Base-by-base conservation (phyloP, 495 filamentous ascomycete species). In the Oleoguttula mirabilis region DNA sequence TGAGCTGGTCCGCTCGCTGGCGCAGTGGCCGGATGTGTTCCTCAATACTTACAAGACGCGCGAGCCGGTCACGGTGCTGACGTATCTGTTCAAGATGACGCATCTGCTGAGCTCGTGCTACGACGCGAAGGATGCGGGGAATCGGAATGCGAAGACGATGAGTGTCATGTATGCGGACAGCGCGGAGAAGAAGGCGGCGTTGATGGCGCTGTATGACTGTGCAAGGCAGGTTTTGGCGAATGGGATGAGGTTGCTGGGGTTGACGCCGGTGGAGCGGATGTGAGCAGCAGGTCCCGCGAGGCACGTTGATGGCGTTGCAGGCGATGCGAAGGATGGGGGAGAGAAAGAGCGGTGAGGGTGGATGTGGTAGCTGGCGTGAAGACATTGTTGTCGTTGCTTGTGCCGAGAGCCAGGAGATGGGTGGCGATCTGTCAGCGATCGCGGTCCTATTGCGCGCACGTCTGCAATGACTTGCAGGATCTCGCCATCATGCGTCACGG, bases 21-120 rank as follows among this genome's bases (percentile, higher is more conserved):
- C 73, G 2, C 66, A 70, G 35, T 84, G 72, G 68, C 77, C 77
- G 7, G 79, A 82, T 40, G 69, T 77, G 11, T 64, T 77, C 22
- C 47, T 73, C 31, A 71, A 75, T 41, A 77, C 79, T 4, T 59
- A 66, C 48, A 77, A 73, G 63, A 78, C 73, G 11, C 65, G 74
- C 33, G 78, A 83, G 59, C 76, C 79, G 14, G 63, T 75, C 32
- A 79, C 75, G 5, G 68, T 66, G 25, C 51, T 66, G 28, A 63
- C 55, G 32, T 66, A 66, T 44, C 49, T 66, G 34, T 66, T 66
- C 54, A 60, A 58, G 51, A 60, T 66, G 58, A 56, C 55, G 31
- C 62, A 66, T 51, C 38, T 50, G 45, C 31, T 64, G 23, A 39
- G 32, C 21, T 47, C 41, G 3, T 57, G 55, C 34, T 66, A 66